Base-by-base conservation (phyloP, 495 filamentous ascomycete genomes). In the Daldinia vernicosa region DNA sequence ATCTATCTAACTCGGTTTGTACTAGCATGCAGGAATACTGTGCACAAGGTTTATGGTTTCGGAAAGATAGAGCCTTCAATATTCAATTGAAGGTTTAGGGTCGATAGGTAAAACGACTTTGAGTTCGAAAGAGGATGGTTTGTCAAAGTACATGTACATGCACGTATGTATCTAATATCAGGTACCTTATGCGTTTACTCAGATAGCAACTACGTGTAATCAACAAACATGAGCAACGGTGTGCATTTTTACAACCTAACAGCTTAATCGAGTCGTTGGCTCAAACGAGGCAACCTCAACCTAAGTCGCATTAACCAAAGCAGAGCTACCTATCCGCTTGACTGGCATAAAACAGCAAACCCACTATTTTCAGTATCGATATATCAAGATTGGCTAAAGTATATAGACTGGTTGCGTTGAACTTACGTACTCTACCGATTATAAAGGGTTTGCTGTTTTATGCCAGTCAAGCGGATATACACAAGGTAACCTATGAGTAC, bases 1-100 rank as follows among this genome's bases (percentile, higher is more conserved):
- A 45, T 45, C 53, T 59, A 47, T 65, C 72, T 77, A 77, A 74
- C 75, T 71, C 17, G 57, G 39, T 77, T 71, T 35, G 75, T 73
- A 71, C 70, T 77, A 77, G 32, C 32, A 33, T 33, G 3, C 9
- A 33, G 32, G 32, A 33, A 9, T 33, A 33, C 9, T 6, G 32
- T 33, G 32, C n/a, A 43, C n/a, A 43, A 19, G 39, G 39, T 39
- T 26, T 32, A 33, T 39, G 28, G 47, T 63, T 62, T 52, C 50
- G 67, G 39, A 61, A 45, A 55, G 55, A 63, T 66, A 51, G 27
- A 52, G 26, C 47, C 5, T 52, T 27, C 50, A 52, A 40, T 26
- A 35, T 15, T n/a, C n/a, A n/a, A 59, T 43, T 37, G n/a, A 35
- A 56, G 30, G 19, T 40, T 40, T 30, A 30, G 19, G 24, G 32